Conservation (phyloP, 1,284 basidiomycete species). For the Ceratobasidium sp. region DNA sequence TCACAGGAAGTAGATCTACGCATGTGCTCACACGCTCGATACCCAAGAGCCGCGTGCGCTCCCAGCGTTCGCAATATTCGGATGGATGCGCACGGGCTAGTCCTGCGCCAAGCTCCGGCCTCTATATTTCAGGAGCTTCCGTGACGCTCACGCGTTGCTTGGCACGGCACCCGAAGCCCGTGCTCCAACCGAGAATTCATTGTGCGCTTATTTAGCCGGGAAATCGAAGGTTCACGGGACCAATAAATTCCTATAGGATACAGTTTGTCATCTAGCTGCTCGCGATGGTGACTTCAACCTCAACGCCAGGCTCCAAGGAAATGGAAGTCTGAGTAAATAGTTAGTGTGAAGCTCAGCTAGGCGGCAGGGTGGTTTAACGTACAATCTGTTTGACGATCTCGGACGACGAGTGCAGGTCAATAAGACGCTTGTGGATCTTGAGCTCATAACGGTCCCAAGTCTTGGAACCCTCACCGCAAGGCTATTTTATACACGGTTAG, state of each 20-base stretch:
- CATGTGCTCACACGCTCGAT: too few relatives aligned
- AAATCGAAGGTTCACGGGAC: neutral
- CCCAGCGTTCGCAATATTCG: too few relatives aligned
- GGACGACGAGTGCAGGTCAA: constrained; percentile 98
- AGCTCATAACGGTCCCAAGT: constrained; percentile 99
- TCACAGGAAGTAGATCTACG: too few relatives aligned
- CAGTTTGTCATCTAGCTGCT: constrained; percentile 26
- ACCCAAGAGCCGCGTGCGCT: too few relatives aligned
- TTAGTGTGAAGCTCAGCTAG: neutral
- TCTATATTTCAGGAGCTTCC: too few relatives aligned
- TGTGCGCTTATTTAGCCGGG: neutral
- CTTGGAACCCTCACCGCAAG: constrained; percentile 99
- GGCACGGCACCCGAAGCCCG: too few relatives aligned
- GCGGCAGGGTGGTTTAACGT: constrained; percentile 54
- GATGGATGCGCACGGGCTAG: too few relatives aligned
- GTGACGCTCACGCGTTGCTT: too few relatives aligned
- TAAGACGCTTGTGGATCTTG: constrained; percentile 99
- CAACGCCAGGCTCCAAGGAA: constrained; percentile 98
- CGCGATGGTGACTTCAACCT: constrained; percentile 99
- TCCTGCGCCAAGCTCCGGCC: too few relatives aligned
- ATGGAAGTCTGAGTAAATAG: constrained; percentile 82
- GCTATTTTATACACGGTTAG: constrained; percentile 60
- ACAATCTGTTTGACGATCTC: constrained; percentile 99
- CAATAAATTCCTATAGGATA: constrained; percentile 23
- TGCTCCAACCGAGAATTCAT: too few relatives aligned